phyloP scores from a whole-genome alignment of 192 early-diverging fungal species.

The Geranomyces variabilis region DNA sequence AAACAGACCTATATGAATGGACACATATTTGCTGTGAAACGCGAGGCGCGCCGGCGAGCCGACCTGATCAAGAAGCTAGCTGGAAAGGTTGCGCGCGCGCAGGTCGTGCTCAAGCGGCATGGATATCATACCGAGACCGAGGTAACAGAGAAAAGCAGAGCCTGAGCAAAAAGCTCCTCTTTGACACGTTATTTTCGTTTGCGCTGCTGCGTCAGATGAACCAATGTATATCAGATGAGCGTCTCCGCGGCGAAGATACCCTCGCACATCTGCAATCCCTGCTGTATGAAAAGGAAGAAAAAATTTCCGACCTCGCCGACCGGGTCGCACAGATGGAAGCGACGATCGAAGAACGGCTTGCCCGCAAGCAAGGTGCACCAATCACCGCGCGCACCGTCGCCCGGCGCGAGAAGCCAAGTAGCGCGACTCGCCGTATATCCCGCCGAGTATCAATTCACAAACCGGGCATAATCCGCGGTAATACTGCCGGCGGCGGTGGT shows the following conservation, averaged over 20 bases:
- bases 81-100: background rate
- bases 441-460: no score
- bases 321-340: background rate
- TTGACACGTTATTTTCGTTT: no score
- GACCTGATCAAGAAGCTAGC: background rate
- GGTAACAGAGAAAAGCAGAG: background rate
- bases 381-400: no score
- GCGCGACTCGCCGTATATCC: no score
- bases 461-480: no score
- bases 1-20: background rate
- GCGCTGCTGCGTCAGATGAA: background rate
- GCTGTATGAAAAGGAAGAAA: background rate
- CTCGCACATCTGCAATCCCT: background rate
- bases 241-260: background rate
- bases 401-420: no score
- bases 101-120: background rate
- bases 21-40: conserved; percentile 9
- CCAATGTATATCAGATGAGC: conserved; percentile 5
- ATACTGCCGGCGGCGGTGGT: no score
- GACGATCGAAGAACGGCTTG: background rate
- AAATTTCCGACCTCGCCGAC: background rate
- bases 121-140: background rate
- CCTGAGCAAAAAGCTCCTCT: no score
- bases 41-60: conserved; percentile 1
- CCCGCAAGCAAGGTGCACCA: background rate